A percentile compares a stretch with the other conserved stretches of the same genome.
Conservation (phyloP, 306 rosid species). For the Cyamopsis tetragonoloba region DNA sequence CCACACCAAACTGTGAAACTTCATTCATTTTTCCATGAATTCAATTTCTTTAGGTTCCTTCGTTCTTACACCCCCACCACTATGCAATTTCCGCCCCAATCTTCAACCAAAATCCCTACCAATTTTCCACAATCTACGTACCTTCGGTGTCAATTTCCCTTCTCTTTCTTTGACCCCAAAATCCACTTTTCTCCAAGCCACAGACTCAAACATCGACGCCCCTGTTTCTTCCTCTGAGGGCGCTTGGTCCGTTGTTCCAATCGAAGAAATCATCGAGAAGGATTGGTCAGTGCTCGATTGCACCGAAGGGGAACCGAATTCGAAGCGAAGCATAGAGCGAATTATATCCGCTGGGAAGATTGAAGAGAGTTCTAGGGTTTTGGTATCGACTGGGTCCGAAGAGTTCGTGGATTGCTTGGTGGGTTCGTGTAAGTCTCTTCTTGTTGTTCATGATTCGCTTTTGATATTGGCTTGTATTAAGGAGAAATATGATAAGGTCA, state of each 20-base stretch:
- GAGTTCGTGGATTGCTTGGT: slow-evolving; percentile 67
- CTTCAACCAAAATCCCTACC: slow-evolving; percentile 31
- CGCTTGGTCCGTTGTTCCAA: slow-evolving; percentile 40
- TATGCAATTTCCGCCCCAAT: slow-evolving; percentile 24
- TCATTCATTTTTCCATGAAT: slow-evolving; percentile 49
- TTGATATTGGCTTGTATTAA: slow-evolving; percentile 57
- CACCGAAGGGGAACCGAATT: slow-evolving; percentile 17
- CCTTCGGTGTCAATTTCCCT: neutral
- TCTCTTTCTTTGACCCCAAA: slow-evolving; percentile 26
- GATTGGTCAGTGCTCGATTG: slow-evolving; percentile 83
- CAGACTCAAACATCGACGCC: slow-evolving; percentile 34
- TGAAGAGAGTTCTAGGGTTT: slow-evolving; percentile 58
- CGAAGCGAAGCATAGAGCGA: slow-evolving; percentile 33
- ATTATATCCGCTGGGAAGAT: slow-evolving; percentile 61
- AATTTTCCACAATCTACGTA: neutral
- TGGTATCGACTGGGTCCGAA: slow-evolving; percentile 70
- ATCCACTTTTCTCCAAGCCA: slow-evolving; percentile 11
- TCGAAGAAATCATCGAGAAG: slow-evolving; percentile 60
- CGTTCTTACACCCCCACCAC: slow-evolving; percentile 27
- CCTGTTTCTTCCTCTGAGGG: slow-evolving; percentile 51
- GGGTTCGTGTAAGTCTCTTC: slow-evolving; percentile 38
- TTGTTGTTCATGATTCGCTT: slow-evolving; percentile 75
- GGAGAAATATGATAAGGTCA: slow-evolving; percentile 73
- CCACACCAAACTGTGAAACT: neutral
- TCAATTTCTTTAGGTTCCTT: slow-evolving; percentile 39